Evolutionary conservation across 2,329 filamentous ascomycete species (phyloP).

Genomic region (Ilyonectria destructans): DNA sequence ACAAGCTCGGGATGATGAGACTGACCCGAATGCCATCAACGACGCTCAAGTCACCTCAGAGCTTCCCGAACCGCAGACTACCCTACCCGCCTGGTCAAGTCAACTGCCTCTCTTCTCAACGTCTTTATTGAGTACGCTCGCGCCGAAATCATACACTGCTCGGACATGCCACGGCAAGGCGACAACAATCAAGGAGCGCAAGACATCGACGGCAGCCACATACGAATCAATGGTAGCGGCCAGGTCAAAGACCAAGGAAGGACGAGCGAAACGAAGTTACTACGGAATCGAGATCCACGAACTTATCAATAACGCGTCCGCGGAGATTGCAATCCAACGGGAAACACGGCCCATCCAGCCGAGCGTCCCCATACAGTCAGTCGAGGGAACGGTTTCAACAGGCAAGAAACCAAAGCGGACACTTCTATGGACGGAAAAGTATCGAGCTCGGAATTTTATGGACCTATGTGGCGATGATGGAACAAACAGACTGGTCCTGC

Average conservation of each 20-base stretch:
- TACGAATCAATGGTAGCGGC: constrained; percentile 80
- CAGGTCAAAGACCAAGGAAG: constrained; percentile 77
- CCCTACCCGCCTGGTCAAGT: constrained; percentile 39
- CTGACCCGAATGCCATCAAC: constrained; percentile 16
- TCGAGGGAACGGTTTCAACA: constrained; percentile 54
- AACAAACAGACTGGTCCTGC: constrained; percentile 90
- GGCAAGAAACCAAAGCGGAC: constrained; percentile 65
- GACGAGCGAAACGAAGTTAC: constrained; percentile 82
- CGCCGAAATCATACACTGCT: constrained; percentile 58
- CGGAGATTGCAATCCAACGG: constrained; percentile 66
- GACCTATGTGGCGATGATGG: constrained; percentile 96
- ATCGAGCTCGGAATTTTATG: constrained; percentile 91
- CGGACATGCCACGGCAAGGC: constrained; percentile 73
- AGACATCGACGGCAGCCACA: constrained; percentile 62
- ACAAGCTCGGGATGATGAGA: constrained; percentile 5
- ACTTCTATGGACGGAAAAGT: constrained; percentile 96
- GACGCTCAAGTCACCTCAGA: constrained; percentile 17
- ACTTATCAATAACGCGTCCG: constrained; percentile 80
- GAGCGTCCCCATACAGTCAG: constrained; percentile 59
- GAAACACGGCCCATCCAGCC: constrained; percentile 45
- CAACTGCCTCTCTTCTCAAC: constrained; percentile 49
- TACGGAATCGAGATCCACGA: constrained; percentile 95
- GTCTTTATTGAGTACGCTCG: constrained; percentile 47
- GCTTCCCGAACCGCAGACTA: constrained; percentile 14
- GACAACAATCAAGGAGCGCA: constrained; percentile 71